phyloP scores from a whole-genome alignment of 345 rosid species.

The Clarkia xantiana region DNA sequence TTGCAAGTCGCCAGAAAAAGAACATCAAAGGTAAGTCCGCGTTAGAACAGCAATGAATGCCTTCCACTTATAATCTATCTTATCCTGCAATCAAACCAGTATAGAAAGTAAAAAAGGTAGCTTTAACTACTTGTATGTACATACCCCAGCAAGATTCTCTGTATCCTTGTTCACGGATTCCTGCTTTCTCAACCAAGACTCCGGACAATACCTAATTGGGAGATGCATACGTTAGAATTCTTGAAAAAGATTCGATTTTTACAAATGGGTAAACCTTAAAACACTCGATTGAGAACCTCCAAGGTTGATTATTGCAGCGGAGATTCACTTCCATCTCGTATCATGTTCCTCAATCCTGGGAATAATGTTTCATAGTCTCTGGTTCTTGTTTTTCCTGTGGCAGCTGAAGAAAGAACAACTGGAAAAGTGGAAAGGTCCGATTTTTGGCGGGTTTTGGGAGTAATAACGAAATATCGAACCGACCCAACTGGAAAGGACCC shows the following conservation, averaged over 20 bases:
- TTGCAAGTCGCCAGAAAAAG: slow-evolving; percentile 3
- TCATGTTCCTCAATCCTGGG: background rate
- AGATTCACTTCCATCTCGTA: slow-evolving; percentile 6
- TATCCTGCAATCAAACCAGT: background rate
- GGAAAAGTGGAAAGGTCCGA: background rate
- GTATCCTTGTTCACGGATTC: slow-evolving; percentile 8
- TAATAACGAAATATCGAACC: background rate
- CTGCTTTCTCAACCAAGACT: slow-evolving; percentile 6
- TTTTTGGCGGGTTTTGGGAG: background rate
- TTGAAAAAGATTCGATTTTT: background rate
- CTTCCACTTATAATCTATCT: background rate
- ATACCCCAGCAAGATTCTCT: slow-evolving; percentile 11
- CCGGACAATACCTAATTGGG: slow-evolving; percentile 4
- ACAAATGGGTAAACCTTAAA: background rate
- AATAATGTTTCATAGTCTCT: too few relatives aligned
- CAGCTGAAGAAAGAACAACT: too few relatives aligned
- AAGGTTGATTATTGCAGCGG: background rate
- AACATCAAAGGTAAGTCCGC: background rate
- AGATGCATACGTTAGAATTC: background rate
- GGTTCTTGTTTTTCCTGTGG: too few relatives aligned
- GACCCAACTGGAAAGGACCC: too few relatives aligned
- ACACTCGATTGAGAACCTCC: slow-evolving; percentile 1
- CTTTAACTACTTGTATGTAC: slow-evolving; percentile 3
- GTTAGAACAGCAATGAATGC: background rate
- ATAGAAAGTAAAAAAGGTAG: background rate